A percentile compares a stretch with the other conserved stretches of the same genome.
Conservation (phyloP, 371 early-diverging fungal genomes). For the Blakeslea trispora region DNA sequence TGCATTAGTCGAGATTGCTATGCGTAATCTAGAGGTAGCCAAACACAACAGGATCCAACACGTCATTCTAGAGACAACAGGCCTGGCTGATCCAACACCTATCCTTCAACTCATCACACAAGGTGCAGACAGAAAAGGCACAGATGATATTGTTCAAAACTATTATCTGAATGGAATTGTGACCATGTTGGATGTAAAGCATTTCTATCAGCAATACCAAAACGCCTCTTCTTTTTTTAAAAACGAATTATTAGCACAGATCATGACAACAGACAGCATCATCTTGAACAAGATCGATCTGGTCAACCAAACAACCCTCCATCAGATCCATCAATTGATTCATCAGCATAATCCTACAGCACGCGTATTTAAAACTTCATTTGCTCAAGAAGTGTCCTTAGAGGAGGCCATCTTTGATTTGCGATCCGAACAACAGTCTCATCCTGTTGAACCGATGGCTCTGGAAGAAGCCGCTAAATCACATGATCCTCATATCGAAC, state of each 20-base stretch:
- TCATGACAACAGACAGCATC: conserved; percentile 33
- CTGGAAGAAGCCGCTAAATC: conserved; percentile 18
- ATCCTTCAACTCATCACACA: conserved; percentile 23
- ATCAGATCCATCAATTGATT: conserved; percentile 21
- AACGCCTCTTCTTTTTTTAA: conserved; percentile 19
- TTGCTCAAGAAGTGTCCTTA: conserved; percentile 22
- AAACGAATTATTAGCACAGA: conserved; percentile 40
- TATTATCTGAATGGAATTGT: conserved; percentile 38
- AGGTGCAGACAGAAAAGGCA: conserved; percentile 27
- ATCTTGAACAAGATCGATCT: conserved; percentile 43
- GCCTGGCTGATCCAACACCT: conserved; percentile 40
- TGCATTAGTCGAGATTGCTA: conserved; percentile 33
- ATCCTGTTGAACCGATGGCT: conserved; percentile 5
- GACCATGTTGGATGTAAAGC: conserved; percentile 34
- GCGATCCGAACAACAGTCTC: no score
- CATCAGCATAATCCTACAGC: conserved; percentile 24
- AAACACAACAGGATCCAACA: conserved; percentile 18
- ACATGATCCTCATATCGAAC: conserved; percentile 38
- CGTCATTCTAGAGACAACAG: conserved; percentile 39
- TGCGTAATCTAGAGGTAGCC: conserved; percentile 21
- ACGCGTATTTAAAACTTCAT: conserved; percentile 16
- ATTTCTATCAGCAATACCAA: conserved; percentile 13
- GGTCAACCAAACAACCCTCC: conserved; percentile 5
- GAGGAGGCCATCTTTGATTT: conserved; percentile 23
- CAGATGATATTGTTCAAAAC: conserved; percentile 34